Base-by-base conservation (phyloP, 106 monocot species). In the Platanthera guangdongensis region DNA sequence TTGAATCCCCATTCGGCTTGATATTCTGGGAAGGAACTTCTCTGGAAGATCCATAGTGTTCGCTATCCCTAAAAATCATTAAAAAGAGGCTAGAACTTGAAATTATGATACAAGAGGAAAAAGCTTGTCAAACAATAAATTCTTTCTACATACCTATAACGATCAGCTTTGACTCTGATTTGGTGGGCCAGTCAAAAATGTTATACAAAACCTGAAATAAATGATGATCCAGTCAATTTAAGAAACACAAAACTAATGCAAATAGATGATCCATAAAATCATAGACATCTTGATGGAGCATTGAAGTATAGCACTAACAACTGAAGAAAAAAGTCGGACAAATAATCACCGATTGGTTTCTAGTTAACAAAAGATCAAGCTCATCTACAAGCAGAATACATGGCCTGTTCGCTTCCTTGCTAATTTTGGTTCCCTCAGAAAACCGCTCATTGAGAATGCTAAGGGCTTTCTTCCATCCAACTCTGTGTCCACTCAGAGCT, bases 31-130 rank as follows among this genome's bases (percentile, higher is more conserved):
- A 28, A 91, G 83, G 53, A 99, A 80, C 77, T 90, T 94, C 76
- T 99, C 94, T 69, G 94, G 94, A 78, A 99, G 92, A 82, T 99
- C 91, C 97, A 99, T 99, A 3, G 97, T 99, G 72, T 99, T 99
- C 80, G 97, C 86, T 16, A 70, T 48, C 45, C 70, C 70, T 97
- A 82, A 68, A 77, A 72, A 49, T 57, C 51, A 60, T 72, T 30
- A 57, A 22, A 81, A 1, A 47, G 45, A 77, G 52, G 74, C 46
- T 47, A 47, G 74, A 78, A 62, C 25, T 12, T 72, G 16, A 16
- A 16, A 16, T 4, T 5, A 39, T 54, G 80, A 51, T 21, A 54
- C 47, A 47, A 11, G 11, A n/a, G 59, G 30, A 65, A 65, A 13
- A 64, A 9, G 11, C 7, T 2, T 14, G 47, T 48, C 52, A 8